Evolutionary conservation across 202 grass and related monocot genomes (phyloP), one percentile per base, ranked within the genome.

Genomic region (Carex sylvatica): DNA sequence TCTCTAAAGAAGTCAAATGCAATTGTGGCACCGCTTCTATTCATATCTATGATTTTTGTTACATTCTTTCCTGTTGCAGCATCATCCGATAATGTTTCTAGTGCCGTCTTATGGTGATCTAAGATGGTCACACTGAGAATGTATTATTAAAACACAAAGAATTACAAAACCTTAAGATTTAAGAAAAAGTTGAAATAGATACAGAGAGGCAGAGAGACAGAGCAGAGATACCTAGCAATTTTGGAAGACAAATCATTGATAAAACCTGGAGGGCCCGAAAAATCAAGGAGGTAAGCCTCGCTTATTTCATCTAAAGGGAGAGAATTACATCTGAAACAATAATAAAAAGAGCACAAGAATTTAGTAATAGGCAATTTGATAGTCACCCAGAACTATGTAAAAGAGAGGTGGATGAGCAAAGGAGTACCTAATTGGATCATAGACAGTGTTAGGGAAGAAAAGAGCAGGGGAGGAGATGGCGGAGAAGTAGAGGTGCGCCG

Each of bases 71-170:
- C 89, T 28, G 88, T 73, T 8, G 52, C 84, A 4, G 28, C 31
- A 67, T 91, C 88, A 40, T 52, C 86, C 36, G 83, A 87, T 36
- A 98, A 83, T 83, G 82, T 79, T 86, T 98, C 89, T 36, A 90
- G 83, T 71, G 95, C 95, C 84, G 91, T 98, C 74, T 98, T 91
- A 81, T 98, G 95, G 91, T 98, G 95, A 42, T 98, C 95, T 78
- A 98, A 78, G 14, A 98, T 87, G 42, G 87, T 98, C 65, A 95
- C 89, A 31, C 92, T 98, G 90, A 81, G 89, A 84, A 69, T n/a
- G 44, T 15, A 28, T 9, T 15, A 28, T 9, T 11, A 62, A 74
- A 47, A 51, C 3, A 22, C 12, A 67, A 66, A 18, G 16, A n/a
- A 82, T 82, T 68, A 64, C 7, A 82, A 62, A 51, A 68, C 59